phyloP scores from a whole-genome alignment of 2,329 filamentous ascomycete species.

The Leptographium lundbergii region DNA sequence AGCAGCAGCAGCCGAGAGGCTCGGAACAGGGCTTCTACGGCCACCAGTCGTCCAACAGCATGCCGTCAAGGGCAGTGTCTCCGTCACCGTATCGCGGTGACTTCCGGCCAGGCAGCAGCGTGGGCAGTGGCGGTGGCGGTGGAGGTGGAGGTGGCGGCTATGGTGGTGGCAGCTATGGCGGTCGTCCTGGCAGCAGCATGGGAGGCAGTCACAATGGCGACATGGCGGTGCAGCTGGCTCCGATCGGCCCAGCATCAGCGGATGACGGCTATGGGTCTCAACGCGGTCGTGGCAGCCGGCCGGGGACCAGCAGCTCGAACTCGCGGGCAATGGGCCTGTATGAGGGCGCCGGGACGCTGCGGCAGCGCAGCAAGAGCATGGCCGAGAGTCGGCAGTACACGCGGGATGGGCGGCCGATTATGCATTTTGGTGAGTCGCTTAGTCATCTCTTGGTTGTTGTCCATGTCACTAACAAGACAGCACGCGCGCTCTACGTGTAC shows the following conservation, averaged over 20 bases:
- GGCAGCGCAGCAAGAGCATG: constrained; percentile 67
- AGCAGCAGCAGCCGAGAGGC: constrained; percentile 23
- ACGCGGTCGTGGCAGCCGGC: constrained; percentile 34
- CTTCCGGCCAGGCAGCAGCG: constrained; percentile 35
- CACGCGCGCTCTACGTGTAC: constrained; percentile 89
- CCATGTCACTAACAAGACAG: constrained; percentile 30
- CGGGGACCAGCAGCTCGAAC: constrained; percentile 27
- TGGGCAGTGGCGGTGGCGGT: constrained; percentile 18
- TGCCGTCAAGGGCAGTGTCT: constrained; percentile 31
- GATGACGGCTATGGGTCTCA: constrained; percentile 48
- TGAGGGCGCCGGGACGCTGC: constrained; percentile 32
- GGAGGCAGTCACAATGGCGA: constrained; percentile 25
- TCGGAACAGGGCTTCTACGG: constrained; percentile 39
- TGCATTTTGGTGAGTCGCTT: constrained; percentile 77
- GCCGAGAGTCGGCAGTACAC: constrained; percentile 75
- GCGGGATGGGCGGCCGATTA: constrained; percentile 70
- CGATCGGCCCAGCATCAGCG: constrained; percentile 16
- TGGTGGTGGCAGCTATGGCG: constrained; percentile 14
- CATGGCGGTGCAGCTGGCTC: constrained; percentile 58
- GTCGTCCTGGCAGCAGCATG: constrained; percentile 39
- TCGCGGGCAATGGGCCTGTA: constrained; percentile 43
- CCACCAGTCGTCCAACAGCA: constrained; percentile 37
- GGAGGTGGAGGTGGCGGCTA: constrained; percentile 8
- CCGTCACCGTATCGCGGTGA: constrained; percentile 29
- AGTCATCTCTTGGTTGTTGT: constrained; percentile 1